phyloP scores from a whole-genome alignment of 2,329 filamentous ascomycete genomes.

The Thelonectria blattea region DNA sequence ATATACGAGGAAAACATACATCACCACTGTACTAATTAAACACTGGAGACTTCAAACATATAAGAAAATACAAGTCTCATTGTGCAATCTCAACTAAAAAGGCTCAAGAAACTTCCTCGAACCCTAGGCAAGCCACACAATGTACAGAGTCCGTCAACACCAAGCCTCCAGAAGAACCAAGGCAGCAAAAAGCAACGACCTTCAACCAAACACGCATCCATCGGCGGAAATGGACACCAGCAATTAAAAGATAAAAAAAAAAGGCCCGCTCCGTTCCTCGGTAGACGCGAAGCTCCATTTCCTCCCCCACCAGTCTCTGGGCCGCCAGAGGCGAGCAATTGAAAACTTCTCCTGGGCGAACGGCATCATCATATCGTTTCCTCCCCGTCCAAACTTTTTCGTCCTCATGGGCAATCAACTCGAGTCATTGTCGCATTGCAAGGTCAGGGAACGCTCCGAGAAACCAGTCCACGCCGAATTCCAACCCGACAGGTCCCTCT shows the following conservation, averaged over 20 bases:
- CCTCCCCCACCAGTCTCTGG: constrained; percentile 5
- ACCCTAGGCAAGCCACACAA: constrained; percentile 32
- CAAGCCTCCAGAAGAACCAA: constrained; percentile 33
- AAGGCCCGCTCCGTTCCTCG: constrained; percentile 9
- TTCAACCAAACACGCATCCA: constrained; percentile 24
- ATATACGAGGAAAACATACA: too few species aligned
- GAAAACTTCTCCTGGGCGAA: constrained; percentile 15
- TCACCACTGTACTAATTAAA: too few species aligned
- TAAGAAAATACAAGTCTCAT: constrained; percentile 29
- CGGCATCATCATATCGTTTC: constrained; percentile 23
- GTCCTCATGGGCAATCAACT: constrained; percentile 32
- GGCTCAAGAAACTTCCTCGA: constrained; percentile 14
- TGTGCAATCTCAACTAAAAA: constrained; percentile 33
- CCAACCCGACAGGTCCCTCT: constrained; percentile 36
- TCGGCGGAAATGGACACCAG: constrained; percentile 22
- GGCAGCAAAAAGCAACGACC: constrained; percentile 32
- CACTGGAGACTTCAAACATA: too few species aligned
- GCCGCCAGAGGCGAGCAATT: neutral
- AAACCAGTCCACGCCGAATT: constrained; percentile 36
- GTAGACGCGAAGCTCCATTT: constrained; percentile 4
- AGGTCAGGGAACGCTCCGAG: constrained; percentile 36
- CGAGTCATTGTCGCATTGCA: constrained; percentile 37
- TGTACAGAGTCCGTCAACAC: constrained; percentile 38
- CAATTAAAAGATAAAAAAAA: constrained; percentile 30
- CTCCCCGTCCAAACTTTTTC: constrained; percentile 30